A percentile compares a stretch with the other conserved stretches of the same genome.
These are phyloP conservation scores for Dispira parvispora DNA, from an alignment of 192 early-diverging fungal genomes.

Conservation along the genomic window DNA sequence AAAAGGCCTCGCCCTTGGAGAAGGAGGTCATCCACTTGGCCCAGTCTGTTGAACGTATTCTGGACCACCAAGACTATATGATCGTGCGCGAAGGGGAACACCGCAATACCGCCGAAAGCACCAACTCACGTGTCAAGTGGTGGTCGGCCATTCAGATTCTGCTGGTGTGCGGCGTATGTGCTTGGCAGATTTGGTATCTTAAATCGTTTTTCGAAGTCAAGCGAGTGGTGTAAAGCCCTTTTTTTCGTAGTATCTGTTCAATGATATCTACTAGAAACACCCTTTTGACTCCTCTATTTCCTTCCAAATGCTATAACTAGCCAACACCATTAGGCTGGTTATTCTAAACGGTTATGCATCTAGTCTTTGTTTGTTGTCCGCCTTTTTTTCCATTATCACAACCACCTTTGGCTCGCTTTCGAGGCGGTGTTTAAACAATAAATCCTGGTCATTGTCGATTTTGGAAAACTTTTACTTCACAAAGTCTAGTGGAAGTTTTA, in stretches of 20 bases:
- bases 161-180: constrained; percentile 2
- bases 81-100: constrained; percentile 40
- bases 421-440: too few species aligned
- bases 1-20: constrained; percentile 36
- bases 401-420: too few species aligned
- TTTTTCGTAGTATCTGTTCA: background rate
- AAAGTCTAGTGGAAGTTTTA: too few species aligned
- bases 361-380: too few species aligned
- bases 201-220: constrained; percentile 13
- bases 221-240: constrained; percentile 8
- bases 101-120: constrained; percentile 56
- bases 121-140: constrained; percentile 60
- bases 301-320: too few species aligned
- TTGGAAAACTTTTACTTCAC: too few species aligned
- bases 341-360: too few species aligned
- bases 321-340: too few species aligned
- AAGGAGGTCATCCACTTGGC: constrained; percentile 44
- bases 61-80: constrained; percentile 58
- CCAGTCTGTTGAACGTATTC: constrained; percentile 37
- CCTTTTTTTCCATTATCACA: too few species aligned
- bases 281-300: too few species aligned
- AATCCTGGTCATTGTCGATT: too few species aligned
- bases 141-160: constrained; percentile 9
- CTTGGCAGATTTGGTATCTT: constrained; percentile 11
- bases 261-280: too few species aligned